These are phyloP conservation scores for Penicillium steckii DNA, from an alignment of 495 filamentous ascomycete genomes.

Conservation along the genomic window DNA sequence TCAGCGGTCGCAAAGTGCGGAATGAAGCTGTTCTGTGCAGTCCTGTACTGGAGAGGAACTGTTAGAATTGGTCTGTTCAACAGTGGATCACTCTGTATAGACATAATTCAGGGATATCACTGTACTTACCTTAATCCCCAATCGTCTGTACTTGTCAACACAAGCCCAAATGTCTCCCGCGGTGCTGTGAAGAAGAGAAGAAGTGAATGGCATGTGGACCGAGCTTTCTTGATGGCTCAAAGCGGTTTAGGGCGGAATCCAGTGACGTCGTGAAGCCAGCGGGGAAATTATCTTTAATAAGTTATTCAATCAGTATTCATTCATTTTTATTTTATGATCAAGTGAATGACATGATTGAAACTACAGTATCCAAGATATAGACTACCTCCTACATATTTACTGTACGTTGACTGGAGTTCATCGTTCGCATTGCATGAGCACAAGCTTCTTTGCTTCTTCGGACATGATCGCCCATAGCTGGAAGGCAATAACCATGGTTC, in stretches of 20 bases:
- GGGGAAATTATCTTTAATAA: too few relatives aligned
- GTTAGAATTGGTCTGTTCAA: too few relatives aligned
- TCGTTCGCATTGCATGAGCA: too few relatives aligned
- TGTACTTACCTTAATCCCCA: too few relatives aligned
- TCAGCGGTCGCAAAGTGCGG: neutral
- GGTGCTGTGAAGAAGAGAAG: conserved; percentile 9
- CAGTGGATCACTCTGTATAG: too few relatives aligned
- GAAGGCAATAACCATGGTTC: neutral
- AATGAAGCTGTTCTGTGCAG: neutral
- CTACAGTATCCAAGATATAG: too few relatives aligned
- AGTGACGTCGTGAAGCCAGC: conserved; percentile 33
- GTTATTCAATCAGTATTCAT: too few relatives aligned
- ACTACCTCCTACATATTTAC: too few relatives aligned
- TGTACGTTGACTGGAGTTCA: neutral
- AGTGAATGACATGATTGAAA: too few relatives aligned
- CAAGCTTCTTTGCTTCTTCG: neutral
- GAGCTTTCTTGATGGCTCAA: conserved; percentile 20
- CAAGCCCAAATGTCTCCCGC: conserved; percentile 1
- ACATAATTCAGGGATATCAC: too few relatives aligned
- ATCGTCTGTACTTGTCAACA: neutral
- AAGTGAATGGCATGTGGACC: conserved; percentile 24
- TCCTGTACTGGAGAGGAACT: too few relatives aligned
- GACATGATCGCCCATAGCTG: neutral
- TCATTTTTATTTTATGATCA: too few relatives aligned
- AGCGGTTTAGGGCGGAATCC: conserved; percentile 24